Base-by-base conservation (phyloP, 352 stramenopile species). In the Pythium aristosporum region DNA sequence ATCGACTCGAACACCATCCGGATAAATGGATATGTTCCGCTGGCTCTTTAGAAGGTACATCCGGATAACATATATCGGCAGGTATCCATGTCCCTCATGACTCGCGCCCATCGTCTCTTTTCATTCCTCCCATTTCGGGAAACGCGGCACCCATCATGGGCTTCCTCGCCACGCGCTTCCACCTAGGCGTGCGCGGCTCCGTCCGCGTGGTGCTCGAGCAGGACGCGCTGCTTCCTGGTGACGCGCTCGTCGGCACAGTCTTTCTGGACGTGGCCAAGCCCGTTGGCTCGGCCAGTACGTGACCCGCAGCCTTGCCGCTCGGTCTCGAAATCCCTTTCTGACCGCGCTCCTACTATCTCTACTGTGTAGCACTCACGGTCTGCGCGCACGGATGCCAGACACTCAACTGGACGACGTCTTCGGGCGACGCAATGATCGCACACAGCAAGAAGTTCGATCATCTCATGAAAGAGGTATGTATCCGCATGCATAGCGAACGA, bases 321-420 rank as follows among this genome's bases (percentile, higher is more conserved):
- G 6, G 10, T 11, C 37, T 16, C 10, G 3, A 11, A 3, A 16
- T 49, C 7, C 20, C 5, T 49, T 25, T 23, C 43, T 49, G 9
- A 28, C 20, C 20, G 5, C 25, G 25, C 25, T 30, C 25, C 25
- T 25, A 21, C 16, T 28, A 23, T 49, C 43, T 28, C 16, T 28
- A 23, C 46, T 21, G 18, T 51, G 20, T 36, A 58, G 52, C 36
- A 12, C 36, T 58, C 7, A 58, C 12, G n/a, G 52, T 58, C 3
- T 20, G 36, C 7, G 25, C 49, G 13, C 52, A 23, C 11, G 52
- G 52, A 8, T 20, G 39, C 8, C 52, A 58, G 39, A 46, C 36
- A 8, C 52, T 58, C 36, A 18, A 58, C 34, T 58, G 52, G 52
- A 57, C 36, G n/a, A 57, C 50, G 21, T 47, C 52, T n/a, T 58